phyloP scores from a whole-genome alignment of 1,284 basidiomycete species.

The Waitea zeae region DNA sequence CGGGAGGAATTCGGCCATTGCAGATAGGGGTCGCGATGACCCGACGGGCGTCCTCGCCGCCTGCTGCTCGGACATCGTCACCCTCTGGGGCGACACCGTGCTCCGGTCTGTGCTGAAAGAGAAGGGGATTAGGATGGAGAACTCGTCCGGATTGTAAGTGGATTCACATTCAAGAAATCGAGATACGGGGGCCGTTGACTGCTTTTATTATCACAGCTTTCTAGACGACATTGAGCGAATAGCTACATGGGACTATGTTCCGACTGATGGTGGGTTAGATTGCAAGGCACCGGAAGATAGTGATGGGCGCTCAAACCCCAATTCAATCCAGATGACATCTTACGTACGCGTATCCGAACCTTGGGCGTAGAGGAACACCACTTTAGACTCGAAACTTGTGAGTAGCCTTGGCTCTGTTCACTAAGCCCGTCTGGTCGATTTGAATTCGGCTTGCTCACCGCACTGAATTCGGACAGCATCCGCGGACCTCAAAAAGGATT shows the following conservation, averaged over 20 bases:
- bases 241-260: slow-evolving; percentile 29
- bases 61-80: slow-evolving; percentile 38
- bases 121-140: slow-evolving; percentile 27
- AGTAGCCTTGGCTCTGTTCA: slow-evolving; percentile 2
- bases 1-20: neutral
- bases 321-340: too few relatives aligned
- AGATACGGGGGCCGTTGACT: too few relatives aligned
- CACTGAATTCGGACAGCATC: too few relatives aligned
- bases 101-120: slow-evolving; percentile 28
- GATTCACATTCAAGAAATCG: too few relatives aligned
- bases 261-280: too few relatives aligned
- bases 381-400: slow-evolving; percentile 34
- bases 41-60: slow-evolving; percentile 24
- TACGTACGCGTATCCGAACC: slow-evolving; percentile 41
- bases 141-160: slow-evolving; percentile 39
- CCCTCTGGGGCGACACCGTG: slow-evolving; percentile 36
- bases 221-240: slow-evolving; percentile 42
- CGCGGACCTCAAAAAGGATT: slow-evolving; percentile 22
- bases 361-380: slow-evolving; percentile 50
- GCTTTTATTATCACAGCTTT: slow-evolving; percentile 23
- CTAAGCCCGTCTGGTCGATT: slow-evolving; percentile 3
- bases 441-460: too few relatives aligned
- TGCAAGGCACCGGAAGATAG: too few relatives aligned
- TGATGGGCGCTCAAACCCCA: too few relatives aligned
- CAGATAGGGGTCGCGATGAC: slow-evolving; percentile 18